These are phyloP conservation scores for Microascus cirrosus DNA, from an alignment of 2,329 filamentous ascomycete species.

Conservation along the genomic window DNA sequence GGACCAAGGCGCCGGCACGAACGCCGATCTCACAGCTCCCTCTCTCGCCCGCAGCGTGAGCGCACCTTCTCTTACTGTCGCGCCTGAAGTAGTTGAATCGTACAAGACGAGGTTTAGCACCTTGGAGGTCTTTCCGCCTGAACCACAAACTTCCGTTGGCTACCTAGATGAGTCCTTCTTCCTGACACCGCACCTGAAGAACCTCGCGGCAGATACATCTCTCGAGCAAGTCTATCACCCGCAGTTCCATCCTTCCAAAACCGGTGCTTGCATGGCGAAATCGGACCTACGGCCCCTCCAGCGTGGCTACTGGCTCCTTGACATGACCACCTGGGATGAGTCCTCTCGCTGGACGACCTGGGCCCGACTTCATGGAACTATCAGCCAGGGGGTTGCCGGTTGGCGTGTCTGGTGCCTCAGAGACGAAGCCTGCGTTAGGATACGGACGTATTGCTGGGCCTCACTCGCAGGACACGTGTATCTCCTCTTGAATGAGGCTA, in stretches of 20 bases:
- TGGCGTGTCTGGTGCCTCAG: constrained; percentile 56
- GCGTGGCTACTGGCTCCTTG: constrained; percentile 67
- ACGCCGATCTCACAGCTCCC: neutral
- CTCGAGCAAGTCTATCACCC: constrained; percentile 44
- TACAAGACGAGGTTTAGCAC: constrained; percentile 10
- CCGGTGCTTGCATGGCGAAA: constrained; percentile 4
- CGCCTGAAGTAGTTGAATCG: neutral
- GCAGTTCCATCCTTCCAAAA: neutral
- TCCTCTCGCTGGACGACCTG: constrained; percentile 43
- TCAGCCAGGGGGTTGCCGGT: constrained; percentile 48
- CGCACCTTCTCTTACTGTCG: neutral
- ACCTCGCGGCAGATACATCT: constrained; percentile 41
- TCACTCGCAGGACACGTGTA: constrained; percentile 62
- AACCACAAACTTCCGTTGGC: constrained; percentile 35
- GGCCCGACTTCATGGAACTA: constrained; percentile 47
- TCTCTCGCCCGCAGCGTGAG: constrained; percentile 2
- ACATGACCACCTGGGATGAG: constrained; percentile 41
- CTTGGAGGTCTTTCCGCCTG: constrained; percentile 41
- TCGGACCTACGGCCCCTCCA: constrained; percentile 48
- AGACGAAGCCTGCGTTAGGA: constrained; percentile 25
- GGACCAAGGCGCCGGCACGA: neutral
- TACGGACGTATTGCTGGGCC: constrained; percentile 72
- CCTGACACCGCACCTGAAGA: constrained; percentile 41
- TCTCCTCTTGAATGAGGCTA: constrained; percentile 63
- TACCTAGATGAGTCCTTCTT: constrained; percentile 37